Evolutionary conservation across 495 filamentous ascomycete genomes (phyloP).

Genomic region (Cenococcum geophilum): DNA sequence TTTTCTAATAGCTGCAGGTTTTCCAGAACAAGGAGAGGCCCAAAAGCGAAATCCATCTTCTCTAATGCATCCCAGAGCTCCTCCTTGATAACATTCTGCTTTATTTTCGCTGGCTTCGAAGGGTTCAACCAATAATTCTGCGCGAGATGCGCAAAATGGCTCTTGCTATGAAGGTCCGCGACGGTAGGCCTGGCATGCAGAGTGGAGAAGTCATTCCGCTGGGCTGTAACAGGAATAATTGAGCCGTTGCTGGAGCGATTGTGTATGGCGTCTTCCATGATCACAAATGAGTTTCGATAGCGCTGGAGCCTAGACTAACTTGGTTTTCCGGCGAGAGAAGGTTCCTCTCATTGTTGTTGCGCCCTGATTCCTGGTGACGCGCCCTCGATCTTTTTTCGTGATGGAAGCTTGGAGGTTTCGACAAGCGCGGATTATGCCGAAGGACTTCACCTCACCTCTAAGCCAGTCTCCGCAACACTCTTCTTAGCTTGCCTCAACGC

Average conservation of each 20-base stretch:
- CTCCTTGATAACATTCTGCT: slow-evolving; percentile 75
- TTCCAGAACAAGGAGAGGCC: slow-evolving; percentile 75
- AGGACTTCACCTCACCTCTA: slow-evolving; percentile 8
- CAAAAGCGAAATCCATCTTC: slow-evolving; percentile 67
- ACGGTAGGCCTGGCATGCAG: slow-evolving; percentile 35
- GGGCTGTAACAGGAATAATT: neutral
- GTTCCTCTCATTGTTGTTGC: neutral
- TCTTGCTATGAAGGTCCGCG: slow-evolving; percentile 68
- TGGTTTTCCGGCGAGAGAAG: neutral
- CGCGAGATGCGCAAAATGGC: slow-evolving; percentile 74
- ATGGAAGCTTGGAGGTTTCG: neutral
- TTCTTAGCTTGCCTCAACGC: slow-evolving; percentile 8
- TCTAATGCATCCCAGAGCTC: slow-evolving; percentile 91
- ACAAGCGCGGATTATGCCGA: neutral
- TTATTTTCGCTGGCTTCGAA: slow-evolving; percentile 63
- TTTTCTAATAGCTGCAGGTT: slow-evolving; percentile 86
- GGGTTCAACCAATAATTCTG: slow-evolving; percentile 75
- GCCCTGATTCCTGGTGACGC: neutral
- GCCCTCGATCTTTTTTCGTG: slow-evolving; percentile 1
- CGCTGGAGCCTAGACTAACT: neutral
- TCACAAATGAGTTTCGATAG: neutral
- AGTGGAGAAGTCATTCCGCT: neutral
- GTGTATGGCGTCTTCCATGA: neutral
- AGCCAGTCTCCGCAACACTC: slow-evolving; percentile 10
- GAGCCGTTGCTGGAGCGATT: neutral